A percentile compares a stretch with the other conserved stretches of the same genome.
These are phyloP conservation scores for Hortiboletus campestris DNA, from an alignment of 768 basidiomycete genomes.

Conservation along the genomic window DNA sequence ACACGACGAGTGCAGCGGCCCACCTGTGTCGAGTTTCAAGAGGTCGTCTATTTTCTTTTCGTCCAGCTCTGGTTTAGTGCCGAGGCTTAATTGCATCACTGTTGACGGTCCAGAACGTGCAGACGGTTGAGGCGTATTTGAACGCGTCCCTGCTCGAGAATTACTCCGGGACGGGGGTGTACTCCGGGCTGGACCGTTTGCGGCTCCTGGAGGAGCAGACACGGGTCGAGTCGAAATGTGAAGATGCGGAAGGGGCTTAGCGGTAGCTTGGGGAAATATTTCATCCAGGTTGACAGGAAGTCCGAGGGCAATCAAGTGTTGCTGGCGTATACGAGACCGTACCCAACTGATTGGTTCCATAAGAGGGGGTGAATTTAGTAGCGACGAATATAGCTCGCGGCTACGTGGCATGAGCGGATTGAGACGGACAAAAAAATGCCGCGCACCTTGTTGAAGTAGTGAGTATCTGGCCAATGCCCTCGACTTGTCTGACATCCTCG, in stretches of 20 bases:
- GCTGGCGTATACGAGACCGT: constrained; percentile 84
- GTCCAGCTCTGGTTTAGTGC: constrained; percentile 76
- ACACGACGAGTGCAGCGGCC: constrained; percentile 16
- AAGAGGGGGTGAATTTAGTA: constrained; percentile 69
- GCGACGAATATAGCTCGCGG: constrained; percentile 72
- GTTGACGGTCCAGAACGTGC: constrained; percentile 29
- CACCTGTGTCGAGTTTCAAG: constrained; percentile 67
- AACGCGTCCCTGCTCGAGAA: constrained; percentile 53
- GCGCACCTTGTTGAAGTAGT: constrained; percentile 70
- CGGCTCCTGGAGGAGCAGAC: constrained; percentile 73
- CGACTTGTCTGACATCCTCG: constrained; percentile 74
- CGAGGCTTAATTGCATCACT: constrained; percentile 51
- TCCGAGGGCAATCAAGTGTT: constrained; percentile 87
- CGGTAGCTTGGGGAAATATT: constrained; percentile 66
- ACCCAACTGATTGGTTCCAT: constrained; percentile 93
- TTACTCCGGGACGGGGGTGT: constrained; percentile 36
- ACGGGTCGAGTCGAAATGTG: constrained; percentile 81
- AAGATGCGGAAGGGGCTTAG: constrained; percentile 70
- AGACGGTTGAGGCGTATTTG: constrained; percentile 46
- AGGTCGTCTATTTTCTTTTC: constrained; percentile 60
- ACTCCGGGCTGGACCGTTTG: constrained; percentile 34
- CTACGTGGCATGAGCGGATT: constrained; percentile 40
- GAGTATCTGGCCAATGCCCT: constrained; percentile 78
- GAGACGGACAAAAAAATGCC: constrained; percentile 17
- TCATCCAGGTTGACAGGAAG: constrained; percentile 96